Evolutionary conservation across 768 basidiomycete species (phyloP), one percentile per base, ranked within the genome.

Genomic region (Naganishia randhawae): DNA sequence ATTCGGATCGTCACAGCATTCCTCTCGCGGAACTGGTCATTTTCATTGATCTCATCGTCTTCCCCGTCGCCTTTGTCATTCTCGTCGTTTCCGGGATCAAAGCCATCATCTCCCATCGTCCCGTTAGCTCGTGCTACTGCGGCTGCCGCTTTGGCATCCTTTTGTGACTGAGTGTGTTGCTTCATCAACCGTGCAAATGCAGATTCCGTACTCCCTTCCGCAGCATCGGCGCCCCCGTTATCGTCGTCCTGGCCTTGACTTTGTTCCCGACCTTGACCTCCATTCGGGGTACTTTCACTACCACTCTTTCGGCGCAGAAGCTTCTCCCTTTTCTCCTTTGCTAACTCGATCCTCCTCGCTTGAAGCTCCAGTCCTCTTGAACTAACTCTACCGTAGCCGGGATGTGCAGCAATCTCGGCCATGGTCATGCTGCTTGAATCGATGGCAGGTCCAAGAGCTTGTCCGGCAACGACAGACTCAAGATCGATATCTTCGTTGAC

Each of bases 341-440:
- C 57, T 48, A 35, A 32, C 32, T 68, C 57, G 37, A 41, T 50
- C 19, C 41, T 33, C 50, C 32, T 62, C 50, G 42, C 42, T 42
- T 68, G 55, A 19, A 68, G 52, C 22, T 68, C 55, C 22, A 68
- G 25, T 51, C 45, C 67, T 52, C 67, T 19, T 37, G 45, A 31
- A 52, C 67, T 68, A 25, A 68, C 57, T 37, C 67, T 41, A 25
- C 67, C 67, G 22, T 50, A 35, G 10, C 67, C 67, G 2, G 67
- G 67, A 61, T 61, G 31, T 22, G 57, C 57, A 11, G 67, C 67
- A 48, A 68, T 63, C 27, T 68, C 67, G 9, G 55, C 67, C 67
- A 68, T 68, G 32, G 67, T 68, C 67, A 61, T 55, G 25, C n/a
- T 37, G 32, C 29, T 50, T 22, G 54, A 33, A 41, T 68, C 57